Base-by-base conservation (phyloP, 2,329 filamentous ascomycete species). In the Elsinoe ampelina region DNA sequence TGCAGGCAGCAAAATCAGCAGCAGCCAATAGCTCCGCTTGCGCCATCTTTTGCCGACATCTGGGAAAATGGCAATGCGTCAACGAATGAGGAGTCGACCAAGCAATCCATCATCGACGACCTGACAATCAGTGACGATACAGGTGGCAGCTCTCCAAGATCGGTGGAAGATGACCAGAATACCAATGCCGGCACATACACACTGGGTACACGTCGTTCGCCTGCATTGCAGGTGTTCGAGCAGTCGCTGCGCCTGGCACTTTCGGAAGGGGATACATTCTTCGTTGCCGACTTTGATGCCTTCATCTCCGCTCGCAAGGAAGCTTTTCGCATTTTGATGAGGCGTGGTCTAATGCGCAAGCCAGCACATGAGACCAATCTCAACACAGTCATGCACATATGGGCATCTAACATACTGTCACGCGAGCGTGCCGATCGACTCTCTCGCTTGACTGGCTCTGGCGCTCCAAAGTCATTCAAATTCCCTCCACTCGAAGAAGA, bases 361-460 rank as follows among this genome's bases (percentile, higher is more conserved):
- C 48, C 48, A 22, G 48, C 48, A n/a, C 48, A 52, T n/a, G 48
- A 52, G 17, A 32, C 26, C 11, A 52, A 52, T 19, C 34, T 52
- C 15, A 52, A 52, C 19, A 52, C 48, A 10, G 20, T 52, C 32
- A 39, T 52, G 7, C 32, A 20, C n/a, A 52, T 52, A 2, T 52
- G 48, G 48, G 48, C 48, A 15, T 26, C 48, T 4, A 38, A 38
- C 13, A 39, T 52, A n/a, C 35, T 52, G 17, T 52, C 48, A 8
- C 48, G 48, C 15, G 48, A 52, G 8, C 32, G 48, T 26, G 48
- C 48, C 7, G 48, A 39, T 3, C n/a, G 48, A n/a, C 19, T 52
- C 2, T 15, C 34, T 26, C 48, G 48, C 17, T 12, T 52, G 15
- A 52, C 48, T 1, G 48, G 48, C 7, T 52, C 48, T 12, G 48